Percentiles rank a stretch among this genome's conserved stretches.
Conservation (phyloP, 257 asterid species). For the Penstemon barbatus region DNA sequence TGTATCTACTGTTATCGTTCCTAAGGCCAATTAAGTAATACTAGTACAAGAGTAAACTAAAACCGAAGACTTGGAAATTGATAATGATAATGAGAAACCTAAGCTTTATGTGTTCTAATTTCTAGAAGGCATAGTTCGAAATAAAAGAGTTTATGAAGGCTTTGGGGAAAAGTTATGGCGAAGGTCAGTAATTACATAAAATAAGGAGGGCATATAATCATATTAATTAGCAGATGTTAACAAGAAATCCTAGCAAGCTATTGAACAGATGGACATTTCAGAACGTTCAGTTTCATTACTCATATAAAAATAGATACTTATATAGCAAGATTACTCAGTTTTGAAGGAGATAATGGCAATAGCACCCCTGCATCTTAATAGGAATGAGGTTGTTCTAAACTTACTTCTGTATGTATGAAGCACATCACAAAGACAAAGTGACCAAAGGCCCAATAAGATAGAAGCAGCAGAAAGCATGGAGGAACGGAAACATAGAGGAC, state of each 20-base stretch:
- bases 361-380: slow-evolving; percentile 26
- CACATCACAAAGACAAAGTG: slow-evolving; percentile 18
- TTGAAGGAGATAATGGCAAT: slow-evolving; percentile 18
- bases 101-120: background rate
- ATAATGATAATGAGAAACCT: background rate
- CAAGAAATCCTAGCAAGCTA: slow-evolving; percentile 22
- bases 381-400: slow-evolving; percentile 24
- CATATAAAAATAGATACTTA: slow-evolving; percentile 11
- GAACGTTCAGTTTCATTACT: slow-evolving; percentile 17
- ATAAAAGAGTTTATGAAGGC: slow-evolving; percentile 9
- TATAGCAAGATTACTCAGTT: slow-evolving; percentile 22
- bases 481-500: slow-evolving; percentile 31
- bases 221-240: slow-evolving; percentile 17
- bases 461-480: slow-evolving; percentile 33
- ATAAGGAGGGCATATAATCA: background rate
- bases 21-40: background rate
- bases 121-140: slow-evolving; percentile 18
- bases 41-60: background rate
- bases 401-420: slow-evolving; percentile 20
- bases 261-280: slow-evolving; percentile 21
- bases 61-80: slow-evolving; percentile 3
- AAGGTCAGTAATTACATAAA: slow-evolving; percentile 8
- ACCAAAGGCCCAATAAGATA: slow-evolving; percentile 15
- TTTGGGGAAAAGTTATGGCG: slow-evolving; percentile 8
- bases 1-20: background rate